phyloP scores from a whole-genome alignment of 441 rosid genomes.

The Pelargonium australe region DNA sequence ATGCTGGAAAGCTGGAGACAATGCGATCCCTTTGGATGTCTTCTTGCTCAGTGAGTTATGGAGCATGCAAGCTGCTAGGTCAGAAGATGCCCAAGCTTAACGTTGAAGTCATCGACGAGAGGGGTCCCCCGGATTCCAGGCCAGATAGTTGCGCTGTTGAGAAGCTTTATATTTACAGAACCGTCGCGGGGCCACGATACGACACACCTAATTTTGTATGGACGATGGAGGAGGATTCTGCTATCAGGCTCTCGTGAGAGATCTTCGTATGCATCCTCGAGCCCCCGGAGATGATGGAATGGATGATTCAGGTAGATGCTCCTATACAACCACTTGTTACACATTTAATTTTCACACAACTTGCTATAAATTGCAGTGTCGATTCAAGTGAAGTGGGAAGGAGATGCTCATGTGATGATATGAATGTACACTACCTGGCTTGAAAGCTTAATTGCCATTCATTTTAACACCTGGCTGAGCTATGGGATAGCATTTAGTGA shows the following conservation, averaged over 20 bases:
- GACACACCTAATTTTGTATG: slow-evolving; percentile 74
- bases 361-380: too few relatives aligned
- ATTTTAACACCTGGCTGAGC: too few relatives aligned
- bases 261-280: too few relatives aligned
- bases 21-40: slow-evolving; percentile 99
- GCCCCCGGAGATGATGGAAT: too few relatives aligned
- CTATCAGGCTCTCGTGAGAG: background rate
- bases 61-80: slow-evolving; percentile 71
- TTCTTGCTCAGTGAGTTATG: slow-evolving; percentile 75
- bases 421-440: too few relatives aligned
- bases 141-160: slow-evolving; percentile 56
- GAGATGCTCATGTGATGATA: too few relatives aligned
- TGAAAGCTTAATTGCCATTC: too few relatives aligned
- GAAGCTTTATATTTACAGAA: slow-evolving; percentile 77
- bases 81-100: slow-evolving; percentile 63
- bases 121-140: slow-evolving; percentile 28
- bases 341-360: too few relatives aligned
- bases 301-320: too few relatives aligned
- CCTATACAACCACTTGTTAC: too few relatives aligned
- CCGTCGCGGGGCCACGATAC: slow-evolving; percentile 59
- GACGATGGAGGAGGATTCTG: slow-evolving; percentile 22
- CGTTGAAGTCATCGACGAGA: slow-evolving; percentile 73
- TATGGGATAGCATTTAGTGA: too few relatives aligned
- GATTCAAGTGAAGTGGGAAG: too few relatives aligned
- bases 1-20: slow-evolving; percentile 83